These are phyloP conservation scores for Kandelia obovata DNA, from an alignment of 345 rosid genomes.

Conservation along the genomic window DNA sequence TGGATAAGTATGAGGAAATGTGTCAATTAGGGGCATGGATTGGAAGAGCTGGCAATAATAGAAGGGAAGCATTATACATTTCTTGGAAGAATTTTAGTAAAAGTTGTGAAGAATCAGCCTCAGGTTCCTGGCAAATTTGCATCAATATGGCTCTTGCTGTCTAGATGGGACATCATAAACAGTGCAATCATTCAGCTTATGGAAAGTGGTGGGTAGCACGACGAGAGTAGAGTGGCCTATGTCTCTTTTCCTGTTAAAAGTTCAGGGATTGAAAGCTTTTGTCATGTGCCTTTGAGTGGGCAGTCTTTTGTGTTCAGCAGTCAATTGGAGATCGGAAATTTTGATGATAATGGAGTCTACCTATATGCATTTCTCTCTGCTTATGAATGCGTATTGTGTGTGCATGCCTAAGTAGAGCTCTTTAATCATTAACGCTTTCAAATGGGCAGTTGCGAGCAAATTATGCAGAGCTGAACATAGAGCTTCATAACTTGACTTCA, in stretches of 20 bases:
- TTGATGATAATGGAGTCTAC: no score
- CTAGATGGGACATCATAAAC: neutral
- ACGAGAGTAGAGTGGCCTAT: neutral
- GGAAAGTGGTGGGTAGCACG: neutral
- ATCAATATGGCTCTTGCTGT: neutral
- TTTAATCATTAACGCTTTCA: no score
- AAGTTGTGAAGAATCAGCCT: neutral
- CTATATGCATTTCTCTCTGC: no score
- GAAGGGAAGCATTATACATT: neutral
- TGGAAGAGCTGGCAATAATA: neutral
- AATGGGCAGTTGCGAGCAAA: no score
- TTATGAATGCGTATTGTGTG: no score
- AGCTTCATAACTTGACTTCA: no score
- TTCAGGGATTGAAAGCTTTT: neutral
- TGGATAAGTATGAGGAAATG: neutral
- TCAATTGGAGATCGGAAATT: no score
- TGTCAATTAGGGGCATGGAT: neutral
- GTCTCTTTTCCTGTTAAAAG: neutral
- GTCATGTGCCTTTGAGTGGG: no score
- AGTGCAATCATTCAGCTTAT: neutral
- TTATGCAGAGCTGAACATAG: no score
- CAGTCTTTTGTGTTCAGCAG: no score
- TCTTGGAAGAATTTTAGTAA: neutral
- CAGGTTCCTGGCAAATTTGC: neutral
- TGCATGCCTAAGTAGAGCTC: no score